Percentiles rank a stretch among this genome's conserved stretches.
Evolutionary conservation across 2,329 filamentous ascomycete genomes (phyloP).

Genomic region (Scorias spongiosa): DNA sequence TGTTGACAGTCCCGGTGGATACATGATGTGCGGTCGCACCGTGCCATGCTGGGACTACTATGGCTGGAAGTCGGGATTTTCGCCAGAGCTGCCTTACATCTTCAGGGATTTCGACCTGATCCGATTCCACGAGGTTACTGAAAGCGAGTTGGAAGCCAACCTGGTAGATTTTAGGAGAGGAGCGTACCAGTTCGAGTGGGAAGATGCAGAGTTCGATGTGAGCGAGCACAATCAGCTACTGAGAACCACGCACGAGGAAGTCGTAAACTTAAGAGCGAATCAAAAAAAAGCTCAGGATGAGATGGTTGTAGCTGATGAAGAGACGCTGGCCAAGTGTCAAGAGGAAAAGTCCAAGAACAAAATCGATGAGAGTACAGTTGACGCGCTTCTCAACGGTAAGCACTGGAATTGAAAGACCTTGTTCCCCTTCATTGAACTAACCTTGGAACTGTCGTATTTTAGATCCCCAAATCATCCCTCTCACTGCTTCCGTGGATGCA

Average conservation of each 20-base stretch:
- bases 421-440: not conserved
- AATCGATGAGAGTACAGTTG: slow-evolving; percentile 34
- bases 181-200: slow-evolving; percentile 36
- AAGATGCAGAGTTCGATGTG: slow-evolving; percentile 40
- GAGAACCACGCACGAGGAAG: slow-evolving; percentile 31
- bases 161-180: slow-evolving; percentile 36
- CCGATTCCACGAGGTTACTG: slow-evolving; percentile 38
- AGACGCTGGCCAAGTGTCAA: slow-evolving; percentile 27
- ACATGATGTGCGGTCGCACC: slow-evolving; percentile 26
- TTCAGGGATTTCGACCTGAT: slow-evolving; percentile 44
- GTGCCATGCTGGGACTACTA: slow-evolving; percentile 40
- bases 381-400: slow-evolving; percentile 32
- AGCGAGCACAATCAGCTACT: slow-evolving; percentile 37
- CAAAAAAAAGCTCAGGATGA: slow-evolving; percentile 35
- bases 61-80: slow-evolving; percentile 36
- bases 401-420: not conserved
- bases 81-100: slow-evolving; percentile 33
- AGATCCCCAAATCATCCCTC: slow-evolving; percentile 22
- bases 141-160: slow-evolving; percentile 35
- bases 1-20: slow-evolving; percentile 42
- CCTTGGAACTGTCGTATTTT: not conserved
- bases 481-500: slow-evolving; percentile 30
- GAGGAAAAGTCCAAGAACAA: slow-evolving; percentile 28
- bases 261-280: slow-evolving; percentile 27
- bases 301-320: slow-evolving; percentile 33